Conservation (phyloP, 495 filamentous ascomycete species). For the Penicillium parvum region DNA sequence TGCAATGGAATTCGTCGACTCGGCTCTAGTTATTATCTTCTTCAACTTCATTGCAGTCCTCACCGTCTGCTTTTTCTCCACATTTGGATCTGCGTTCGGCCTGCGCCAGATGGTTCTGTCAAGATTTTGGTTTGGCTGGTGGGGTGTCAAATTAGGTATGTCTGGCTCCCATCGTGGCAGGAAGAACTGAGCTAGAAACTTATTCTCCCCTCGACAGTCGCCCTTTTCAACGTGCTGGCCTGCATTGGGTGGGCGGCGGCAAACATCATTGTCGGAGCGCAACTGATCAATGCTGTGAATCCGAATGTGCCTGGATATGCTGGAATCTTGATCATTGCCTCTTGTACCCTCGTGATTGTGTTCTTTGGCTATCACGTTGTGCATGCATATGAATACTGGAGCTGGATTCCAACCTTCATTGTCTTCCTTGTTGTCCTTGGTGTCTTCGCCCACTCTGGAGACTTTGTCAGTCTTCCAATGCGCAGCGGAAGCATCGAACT, state of each 20-base stretch:
- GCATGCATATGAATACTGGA: slow-evolving; percentile 52
- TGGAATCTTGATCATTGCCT: slow-evolving; percentile 49
- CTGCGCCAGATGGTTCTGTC: slow-evolving; percentile 55
- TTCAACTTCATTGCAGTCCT: slow-evolving; percentile 47
- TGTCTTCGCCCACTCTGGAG: slow-evolving; percentile 47
- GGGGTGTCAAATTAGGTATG: slow-evolving; percentile 22
- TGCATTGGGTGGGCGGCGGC: slow-evolving; percentile 20
- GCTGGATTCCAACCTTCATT: slow-evolving; percentile 41
- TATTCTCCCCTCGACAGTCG: too few species aligned
- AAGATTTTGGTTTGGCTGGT: slow-evolving; percentile 49
- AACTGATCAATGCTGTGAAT: slow-evolving; percentile 18
- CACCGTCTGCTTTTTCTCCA: slow-evolving; percentile 48
- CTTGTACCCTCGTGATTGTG: slow-evolving; percentile 43
- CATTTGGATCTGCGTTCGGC: slow-evolving; percentile 47
- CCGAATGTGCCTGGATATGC: slow-evolving; percentile 40
- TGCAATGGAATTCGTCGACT: slow-evolving; percentile 44
- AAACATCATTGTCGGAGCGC: slow-evolving; percentile 18
- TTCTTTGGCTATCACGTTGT: slow-evolving; percentile 50
- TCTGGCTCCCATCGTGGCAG: too few species aligned
- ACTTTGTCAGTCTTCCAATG: slow-evolving; percentile 33
- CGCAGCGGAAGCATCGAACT: slow-evolving; percentile 41
- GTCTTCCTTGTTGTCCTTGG: slow-evolving; percentile 50
- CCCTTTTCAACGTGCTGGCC: slow-evolving; percentile 40
- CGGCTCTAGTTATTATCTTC: slow-evolving; percentile 50
- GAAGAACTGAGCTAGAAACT: too few species aligned